phyloP scores from a whole-genome alignment of 202 grass and related monocot species.

The Sporobolus alterniflorus region DNA sequence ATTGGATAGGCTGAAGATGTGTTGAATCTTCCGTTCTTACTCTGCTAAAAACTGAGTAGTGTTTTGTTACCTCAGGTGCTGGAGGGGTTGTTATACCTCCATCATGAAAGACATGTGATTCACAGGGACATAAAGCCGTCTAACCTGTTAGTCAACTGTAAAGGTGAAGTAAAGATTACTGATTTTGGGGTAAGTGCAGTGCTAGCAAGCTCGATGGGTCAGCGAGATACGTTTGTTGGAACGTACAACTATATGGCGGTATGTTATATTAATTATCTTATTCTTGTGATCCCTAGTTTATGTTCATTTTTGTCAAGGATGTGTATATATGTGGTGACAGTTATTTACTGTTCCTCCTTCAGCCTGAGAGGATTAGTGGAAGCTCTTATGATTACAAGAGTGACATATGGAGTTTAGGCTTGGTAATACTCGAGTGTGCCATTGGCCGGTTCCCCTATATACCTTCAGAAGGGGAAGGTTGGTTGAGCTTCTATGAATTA shows the following conservation, averaged over 20 bases:
- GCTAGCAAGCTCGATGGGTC: slow-evolving; percentile 90
- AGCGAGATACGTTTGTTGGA: slow-evolving; percentile 95
- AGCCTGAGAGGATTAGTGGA: slow-evolving; percentile 95
- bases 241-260: slow-evolving; percentile 98
- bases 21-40: neutral
- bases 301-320: neutral
- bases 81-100: slow-evolving; percentile 93
- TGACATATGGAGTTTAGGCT: slow-evolving; percentile 97
- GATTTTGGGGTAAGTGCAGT: slow-evolving; percentile 95
- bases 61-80: slow-evolving; percentile 52
- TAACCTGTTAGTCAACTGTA: slow-evolving; percentile 90
- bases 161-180: slow-evolving; percentile 96
- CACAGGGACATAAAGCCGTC: slow-evolving; percentile 98
- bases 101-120: slow-evolving; percentile 97
- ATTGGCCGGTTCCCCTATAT: slow-evolving; percentile 92
- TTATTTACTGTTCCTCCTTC: slow-evolving; percentile 35
- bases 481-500: slow-evolving; percentile 92
- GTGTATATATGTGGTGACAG: slow-evolving; percentile 20
- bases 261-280: slow-evolving; percentile 50
- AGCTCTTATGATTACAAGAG: slow-evolving; percentile 97
- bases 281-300: slow-evolving; percentile 17
- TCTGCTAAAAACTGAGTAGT: slow-evolving; percentile 14
- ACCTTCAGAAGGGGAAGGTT: slow-evolving; percentile 78
- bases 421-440: slow-evolving; percentile 96
- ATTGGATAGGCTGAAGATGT: neutral